Evolutionary conservation across 495 filamentous ascomycete species (phyloP).

Genomic region (Tuber microsphaerosporum): DNA sequence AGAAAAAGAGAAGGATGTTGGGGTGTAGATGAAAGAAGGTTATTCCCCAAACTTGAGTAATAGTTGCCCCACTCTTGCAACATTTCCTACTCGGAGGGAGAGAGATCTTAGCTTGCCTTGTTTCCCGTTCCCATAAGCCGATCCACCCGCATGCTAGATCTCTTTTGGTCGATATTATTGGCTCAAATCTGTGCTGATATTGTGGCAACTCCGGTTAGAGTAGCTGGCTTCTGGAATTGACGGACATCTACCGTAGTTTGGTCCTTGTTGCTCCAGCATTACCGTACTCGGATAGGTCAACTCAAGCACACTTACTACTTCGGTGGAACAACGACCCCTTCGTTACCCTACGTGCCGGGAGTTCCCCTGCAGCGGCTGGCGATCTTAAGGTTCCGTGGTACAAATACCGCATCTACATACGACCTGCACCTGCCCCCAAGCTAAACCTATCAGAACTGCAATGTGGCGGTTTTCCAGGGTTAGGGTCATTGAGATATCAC

Average conservation of each 20-base stretch:
- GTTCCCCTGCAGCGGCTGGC: not conserved
- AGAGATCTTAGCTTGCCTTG: not conserved
- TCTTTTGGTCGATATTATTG: not conserved
- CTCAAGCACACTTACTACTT: not conserved
- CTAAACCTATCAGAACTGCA: too few relatives aligned
- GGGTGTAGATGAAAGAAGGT: not conserved
- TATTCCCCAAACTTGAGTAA: not conserved
- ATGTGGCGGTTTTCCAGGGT: too few relatives aligned
- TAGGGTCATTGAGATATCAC: too few relatives aligned
- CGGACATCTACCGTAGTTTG: not conserved
- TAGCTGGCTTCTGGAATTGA: not conserved
- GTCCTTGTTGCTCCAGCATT: not conserved
- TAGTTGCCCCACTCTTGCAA: not conserved
- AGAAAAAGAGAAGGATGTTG: slow-evolving; percentile 6
- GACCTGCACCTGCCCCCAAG: too few relatives aligned
- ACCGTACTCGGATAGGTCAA: not conserved
- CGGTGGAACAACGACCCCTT: not conserved
- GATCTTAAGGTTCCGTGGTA: not conserved
- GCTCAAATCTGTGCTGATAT: not conserved
- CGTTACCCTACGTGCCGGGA: not conserved
- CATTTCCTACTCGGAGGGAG: not conserved
- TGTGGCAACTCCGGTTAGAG: not conserved
- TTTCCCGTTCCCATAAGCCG: not conserved
- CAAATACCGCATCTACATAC: not conserved
- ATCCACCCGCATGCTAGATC: not conserved